phyloP scores from a whole-genome alignment of 2,329 filamentous ascomycete genomes.

The Neospermospora avenae region DNA sequence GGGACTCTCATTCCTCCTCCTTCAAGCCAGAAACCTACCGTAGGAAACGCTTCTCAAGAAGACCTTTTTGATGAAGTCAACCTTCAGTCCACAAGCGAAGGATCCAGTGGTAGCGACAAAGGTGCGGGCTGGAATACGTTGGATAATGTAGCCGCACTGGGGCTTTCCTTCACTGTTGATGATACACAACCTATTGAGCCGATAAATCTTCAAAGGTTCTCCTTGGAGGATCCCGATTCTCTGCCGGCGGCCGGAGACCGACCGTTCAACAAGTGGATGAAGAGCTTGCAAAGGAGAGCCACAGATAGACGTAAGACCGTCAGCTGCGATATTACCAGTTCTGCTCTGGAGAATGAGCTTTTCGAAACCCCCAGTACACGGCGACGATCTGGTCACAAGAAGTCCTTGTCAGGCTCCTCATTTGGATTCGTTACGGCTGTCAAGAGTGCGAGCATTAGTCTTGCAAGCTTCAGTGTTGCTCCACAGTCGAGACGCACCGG shows the following conservation, averaged over 20 bases:
- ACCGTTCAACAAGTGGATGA: slow-evolving; percentile 73
- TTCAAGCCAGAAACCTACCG: slow-evolving; percentile 26
- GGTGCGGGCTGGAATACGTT: slow-evolving; percentile 39
- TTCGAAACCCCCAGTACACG: slow-evolving; percentile 38
- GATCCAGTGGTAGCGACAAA: slow-evolving; percentile 27
- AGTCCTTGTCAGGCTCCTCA: slow-evolving; percentile 70
- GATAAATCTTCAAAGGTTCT: slow-evolving; percentile 24
- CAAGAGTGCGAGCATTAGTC: slow-evolving; percentile 76
- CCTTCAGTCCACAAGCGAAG: slow-evolving; percentile 26
- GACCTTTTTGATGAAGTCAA: slow-evolving; percentile 37
- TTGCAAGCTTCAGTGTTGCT: slow-evolving; percentile 67
- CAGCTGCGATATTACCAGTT: slow-evolving; percentile 33
- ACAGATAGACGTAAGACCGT: slow-evolving; percentile 41
- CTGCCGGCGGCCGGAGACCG: slow-evolving; percentile 17
- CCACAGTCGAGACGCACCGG: slow-evolving; percentile 56
- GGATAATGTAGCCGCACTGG: slow-evolving; percentile 42
- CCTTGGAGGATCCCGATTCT: slow-evolving; percentile 26
- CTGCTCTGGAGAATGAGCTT: slow-evolving; percentile 16
- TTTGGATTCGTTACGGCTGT: slow-evolving; percentile 76
- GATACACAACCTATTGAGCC: slow-evolving; percentile 19
- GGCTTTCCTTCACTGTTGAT: slow-evolving; percentile 38
- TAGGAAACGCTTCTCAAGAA: slow-evolving; percentile 23
- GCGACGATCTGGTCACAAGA: slow-evolving; percentile 43
- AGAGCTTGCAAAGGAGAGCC: slow-evolving; percentile 59
- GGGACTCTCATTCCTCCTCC: slow-evolving; percentile 35